Conservation (phyloP, 805 yeast species). For the Starmerella vaccinii region DNA sequence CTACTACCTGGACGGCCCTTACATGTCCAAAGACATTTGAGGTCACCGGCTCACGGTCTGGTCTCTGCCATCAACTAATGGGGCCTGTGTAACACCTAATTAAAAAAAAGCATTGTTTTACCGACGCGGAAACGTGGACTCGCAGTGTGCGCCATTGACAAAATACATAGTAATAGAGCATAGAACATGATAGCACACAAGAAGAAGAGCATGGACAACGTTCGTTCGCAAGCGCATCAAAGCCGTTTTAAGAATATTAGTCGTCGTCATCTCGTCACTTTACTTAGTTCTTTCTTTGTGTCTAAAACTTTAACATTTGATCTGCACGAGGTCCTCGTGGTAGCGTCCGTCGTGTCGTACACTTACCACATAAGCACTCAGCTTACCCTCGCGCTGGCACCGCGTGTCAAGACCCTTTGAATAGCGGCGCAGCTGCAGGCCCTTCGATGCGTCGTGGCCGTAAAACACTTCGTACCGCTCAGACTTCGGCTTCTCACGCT, state of each 20-base stretch:
- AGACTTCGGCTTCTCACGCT: conserved; percentile 26
- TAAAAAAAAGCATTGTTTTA: too few species aligned
- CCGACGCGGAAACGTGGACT: too few species aligned
- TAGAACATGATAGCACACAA: too few species aligned
- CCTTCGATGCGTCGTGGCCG: conserved; percentile 82
- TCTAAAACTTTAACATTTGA: conserved; percentile 22
- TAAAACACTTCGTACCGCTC: conserved; percentile 45
- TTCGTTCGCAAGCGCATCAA: neutral
- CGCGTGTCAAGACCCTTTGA: conserved; percentile 76
- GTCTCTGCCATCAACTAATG: too few species aligned
- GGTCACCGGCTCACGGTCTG: too few species aligned
- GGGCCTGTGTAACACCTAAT: neutral
- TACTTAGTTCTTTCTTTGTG: neutral
- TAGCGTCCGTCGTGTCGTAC: conserved; percentile 24
- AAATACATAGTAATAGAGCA: too few species aligned
- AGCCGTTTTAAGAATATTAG: neutral
- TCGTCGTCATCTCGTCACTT: neutral
- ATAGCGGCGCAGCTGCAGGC: conserved; percentile 53
- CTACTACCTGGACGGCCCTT: conserved; percentile 88
- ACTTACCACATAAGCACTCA: conserved; percentile 50
- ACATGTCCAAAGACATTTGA: conserved; percentile 62
- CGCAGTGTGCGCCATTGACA: too few species aligned
- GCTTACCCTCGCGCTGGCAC: conserved; percentile 63
- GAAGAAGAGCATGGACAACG: neutral
- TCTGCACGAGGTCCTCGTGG: conserved; percentile 27